Evolutionary conservation across 352 stramenopile genomes (phyloP).

Genomic region (Globisporangium nodosum): DNA sequence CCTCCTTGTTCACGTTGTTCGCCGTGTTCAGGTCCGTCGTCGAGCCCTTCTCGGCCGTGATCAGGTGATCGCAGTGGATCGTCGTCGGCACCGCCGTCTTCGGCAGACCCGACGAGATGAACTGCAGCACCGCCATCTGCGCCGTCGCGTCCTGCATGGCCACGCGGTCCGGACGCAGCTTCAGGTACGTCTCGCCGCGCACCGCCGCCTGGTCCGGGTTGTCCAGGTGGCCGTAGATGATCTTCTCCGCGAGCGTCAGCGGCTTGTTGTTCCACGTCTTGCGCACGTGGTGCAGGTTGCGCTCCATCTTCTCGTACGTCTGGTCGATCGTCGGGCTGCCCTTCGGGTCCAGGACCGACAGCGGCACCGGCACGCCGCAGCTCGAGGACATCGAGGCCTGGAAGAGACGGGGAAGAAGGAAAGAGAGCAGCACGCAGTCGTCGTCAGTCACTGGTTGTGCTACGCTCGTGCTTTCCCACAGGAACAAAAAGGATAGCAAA

Average conservation of each 20-base stretch:
- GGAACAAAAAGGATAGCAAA: not conserved
- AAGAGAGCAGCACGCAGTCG: conserved; percentile 7
- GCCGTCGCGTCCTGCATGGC: conserved; percentile 94
- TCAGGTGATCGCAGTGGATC: conserved; percentile 95
- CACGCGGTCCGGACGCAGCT: conserved; percentile 90
- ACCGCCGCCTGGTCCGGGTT: conserved; percentile 76
- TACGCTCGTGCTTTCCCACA: too few species aligned
- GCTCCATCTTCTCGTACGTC: conserved; percentile 91
- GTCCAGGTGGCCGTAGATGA: conserved; percentile 93
- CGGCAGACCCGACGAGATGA: conserved; percentile 91
- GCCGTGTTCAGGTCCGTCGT: conserved; percentile 82
- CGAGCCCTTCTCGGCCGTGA: conserved; percentile 91
- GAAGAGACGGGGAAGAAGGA: not conserved
- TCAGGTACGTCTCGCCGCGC: conserved; percentile 90
- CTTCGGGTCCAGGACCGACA: conserved; percentile 88
- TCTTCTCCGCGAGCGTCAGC: conserved; percentile 92
- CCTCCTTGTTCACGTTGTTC: conserved; percentile 89
- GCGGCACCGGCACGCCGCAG: conserved; percentile 67
- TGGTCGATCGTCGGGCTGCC: conserved; percentile 91
- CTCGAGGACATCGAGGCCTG: conserved; percentile 68
- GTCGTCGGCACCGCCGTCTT: conserved; percentile 91
- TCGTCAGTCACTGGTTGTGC: conserved; percentile 4
- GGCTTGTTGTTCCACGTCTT: conserved; percentile 88
- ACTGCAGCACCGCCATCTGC: conserved; percentile 94
- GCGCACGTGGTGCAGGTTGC: conserved; percentile 85